Evolutionary conservation across 352 stramenopile genomes (phyloP), one percentile per base, ranked within the genome.

Genomic region (Halophytophthora polymorphica): DNA sequence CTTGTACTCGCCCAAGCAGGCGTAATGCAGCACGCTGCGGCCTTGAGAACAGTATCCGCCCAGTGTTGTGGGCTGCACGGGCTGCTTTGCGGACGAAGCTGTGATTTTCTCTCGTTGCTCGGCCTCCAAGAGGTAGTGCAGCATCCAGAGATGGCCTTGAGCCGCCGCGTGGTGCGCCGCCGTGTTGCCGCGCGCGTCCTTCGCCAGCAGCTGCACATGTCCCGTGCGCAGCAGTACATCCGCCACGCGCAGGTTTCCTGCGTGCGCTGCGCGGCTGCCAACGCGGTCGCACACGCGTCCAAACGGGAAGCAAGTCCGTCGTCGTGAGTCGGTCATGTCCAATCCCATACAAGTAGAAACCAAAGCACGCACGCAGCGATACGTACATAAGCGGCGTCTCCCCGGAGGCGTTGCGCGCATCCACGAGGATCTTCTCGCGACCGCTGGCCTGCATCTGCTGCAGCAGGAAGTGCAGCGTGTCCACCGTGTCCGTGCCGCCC

Each of bases 381-480:
- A 56, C 60, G 10, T 53, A 88, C 71, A 93, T 93, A 40, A 91
- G 64, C 31, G 83, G 78, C 29, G 83, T 91, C 64, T 93, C 83
- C 50, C 65, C 64, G 14, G 69, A 68, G 23, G 58, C 44, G 47
- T 93, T 93, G 19, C 52, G 69, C 2, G 69, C 69, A 34, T 91
- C 73, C 37, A 90, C 52, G 18, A 89, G 51, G 28, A 23, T 43
- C 10, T 66, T 42, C 33, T 73, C 19, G 2, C 69, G 64, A 2
- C 49, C 44, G 1, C 46, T 65, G 1, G 62, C 69, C 8, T 74
- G 58, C 50, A 80, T 70, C 45, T 93, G 81, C 66, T 93, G 83
- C 45, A 90, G 66, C 15, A 93, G 59, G 44, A 93, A 93, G 54
- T 91, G 80, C 53, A 90, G 63, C 38, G 83, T 90, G 56, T 86